These are phyloP conservation scores for Saccharomycopsis selenospora DNA, from an alignment of 805 yeast species.

Conservation along the genomic window DNA sequence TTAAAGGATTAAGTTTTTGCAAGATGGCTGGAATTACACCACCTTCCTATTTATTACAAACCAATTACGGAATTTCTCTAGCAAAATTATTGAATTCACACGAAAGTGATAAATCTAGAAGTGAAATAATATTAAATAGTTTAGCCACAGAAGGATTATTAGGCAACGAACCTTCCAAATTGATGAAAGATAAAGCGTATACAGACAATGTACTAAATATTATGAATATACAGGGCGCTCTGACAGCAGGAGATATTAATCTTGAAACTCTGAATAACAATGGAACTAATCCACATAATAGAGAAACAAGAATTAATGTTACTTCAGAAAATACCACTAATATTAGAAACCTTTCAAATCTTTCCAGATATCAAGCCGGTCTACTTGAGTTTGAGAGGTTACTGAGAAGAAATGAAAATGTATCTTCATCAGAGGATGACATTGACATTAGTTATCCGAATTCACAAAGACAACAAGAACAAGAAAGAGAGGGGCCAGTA, in stretches of 20 bases:
- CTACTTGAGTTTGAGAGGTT: neutral
- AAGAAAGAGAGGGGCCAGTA: neutral
- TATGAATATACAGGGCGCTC: neutral
- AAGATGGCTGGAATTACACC: constrained; percentile 7
- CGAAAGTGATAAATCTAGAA: neutral
- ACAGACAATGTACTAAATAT: neutral
- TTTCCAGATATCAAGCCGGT: neutral
- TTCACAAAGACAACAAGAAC: too few relatives aligned
- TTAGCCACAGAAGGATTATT: neutral
- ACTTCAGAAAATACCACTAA: too few relatives aligned
- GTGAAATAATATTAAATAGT: neutral
- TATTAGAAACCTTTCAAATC: too few relatives aligned
- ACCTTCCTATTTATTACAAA: constrained; percentile 13
- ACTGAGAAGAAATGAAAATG: neutral
- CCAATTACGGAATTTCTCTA: constrained; percentile 12
- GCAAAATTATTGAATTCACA: neutral
- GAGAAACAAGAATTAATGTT: too few relatives aligned
- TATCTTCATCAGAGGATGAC: neutral
- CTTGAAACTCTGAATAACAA: too few relatives aligned
- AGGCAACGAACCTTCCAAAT: neutral
- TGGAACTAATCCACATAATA: too few relatives aligned
- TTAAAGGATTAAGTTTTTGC: too few relatives aligned
- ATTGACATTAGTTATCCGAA: too few relatives aligned
- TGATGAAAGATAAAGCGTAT: neutral
- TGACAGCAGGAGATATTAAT: too few relatives aligned